A percentile compares a stretch with the other conserved stretches of the same genome.
Conservation (phyloP, 1,284 basidiomycete species). For the Phellopilus nigrolimitatus region DNA sequence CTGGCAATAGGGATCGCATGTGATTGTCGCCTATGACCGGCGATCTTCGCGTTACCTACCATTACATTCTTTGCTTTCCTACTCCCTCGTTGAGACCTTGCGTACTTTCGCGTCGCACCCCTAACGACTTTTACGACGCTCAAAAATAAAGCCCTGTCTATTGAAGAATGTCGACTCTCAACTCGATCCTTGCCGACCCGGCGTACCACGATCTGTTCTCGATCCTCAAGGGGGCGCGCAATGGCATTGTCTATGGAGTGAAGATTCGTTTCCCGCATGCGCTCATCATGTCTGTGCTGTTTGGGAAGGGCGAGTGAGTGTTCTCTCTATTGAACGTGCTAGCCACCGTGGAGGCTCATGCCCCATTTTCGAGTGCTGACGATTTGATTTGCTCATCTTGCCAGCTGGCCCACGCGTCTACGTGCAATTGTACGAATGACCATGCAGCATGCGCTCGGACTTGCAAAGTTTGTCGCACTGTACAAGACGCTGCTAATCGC, state of each 20-base stretch:
- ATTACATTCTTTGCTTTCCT: no score
- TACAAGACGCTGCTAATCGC: constrained; percentile 87
- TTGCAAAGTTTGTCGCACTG: constrained; percentile 89
- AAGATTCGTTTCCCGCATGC: constrained; percentile 99
- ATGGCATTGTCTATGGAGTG: constrained; percentile 88
- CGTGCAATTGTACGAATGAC: constrained; percentile 82
- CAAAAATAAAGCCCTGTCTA: not conserved
- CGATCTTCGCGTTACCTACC: no score
- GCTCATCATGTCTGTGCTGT: constrained; percentile 95
- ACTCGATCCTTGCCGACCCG: constrained; percentile 56
- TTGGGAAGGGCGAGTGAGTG: constrained; percentile 82
- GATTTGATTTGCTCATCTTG: constrained; percentile 3
- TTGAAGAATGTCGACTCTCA: constrained; percentile 32
- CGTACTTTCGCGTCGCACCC: not conserved
- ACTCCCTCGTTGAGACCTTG: not conserved
- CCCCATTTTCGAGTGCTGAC: not conserved
- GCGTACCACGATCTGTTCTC: constrained; percentile 86
- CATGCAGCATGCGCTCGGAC: constrained; percentile 81
- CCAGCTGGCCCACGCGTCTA: constrained; percentile 65
- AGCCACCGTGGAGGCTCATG: no score
- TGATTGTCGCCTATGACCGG: no score
- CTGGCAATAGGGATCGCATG: no score
- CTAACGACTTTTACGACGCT: not conserved
- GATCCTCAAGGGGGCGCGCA: constrained; percentile 92
- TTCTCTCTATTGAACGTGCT: not conserved